Percentiles rank a stretch among this genome's conserved stretches.
phyloP scores from a whole-genome alignment of 768 basidiomycete species.

The Serpula lacrymans region DNA sequence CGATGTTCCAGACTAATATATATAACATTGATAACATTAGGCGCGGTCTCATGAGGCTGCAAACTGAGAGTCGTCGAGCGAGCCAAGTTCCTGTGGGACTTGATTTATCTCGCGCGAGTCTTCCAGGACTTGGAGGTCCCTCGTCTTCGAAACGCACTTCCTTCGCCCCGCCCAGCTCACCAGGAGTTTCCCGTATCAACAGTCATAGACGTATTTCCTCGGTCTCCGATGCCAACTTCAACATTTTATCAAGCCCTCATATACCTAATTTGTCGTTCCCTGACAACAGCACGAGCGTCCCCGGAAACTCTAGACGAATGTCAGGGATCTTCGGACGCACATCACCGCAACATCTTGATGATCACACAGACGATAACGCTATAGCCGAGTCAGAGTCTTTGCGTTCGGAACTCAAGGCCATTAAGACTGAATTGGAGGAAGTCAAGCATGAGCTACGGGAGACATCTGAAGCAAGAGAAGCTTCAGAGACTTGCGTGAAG shows the following conservation, averaged over 20 bases:
- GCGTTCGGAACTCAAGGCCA: constrained; percentile 52
- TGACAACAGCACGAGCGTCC: constrained; percentile 17
- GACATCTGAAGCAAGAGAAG: constrained; percentile 79
- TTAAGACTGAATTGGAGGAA: constrained; percentile 61
- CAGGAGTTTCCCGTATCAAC: constrained; percentile 39
- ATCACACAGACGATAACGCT: constrained; percentile 22
- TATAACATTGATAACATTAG: constrained; percentile 34
- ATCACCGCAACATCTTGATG: constrained; percentile 41
- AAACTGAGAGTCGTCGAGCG: constrained; percentile 69
- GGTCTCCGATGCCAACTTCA: constrained; percentile 57
- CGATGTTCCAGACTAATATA: no score
- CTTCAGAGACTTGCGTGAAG: constrained; percentile 80
- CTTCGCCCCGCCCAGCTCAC: constrained; percentile 69
- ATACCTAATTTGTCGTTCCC: constrained; percentile 32
- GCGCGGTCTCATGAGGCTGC: constrained; percentile 83
- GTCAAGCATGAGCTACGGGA: constrained; percentile 69
- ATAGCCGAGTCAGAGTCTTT: constrained; percentile 61
- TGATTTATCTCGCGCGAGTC: constrained; percentile 53
- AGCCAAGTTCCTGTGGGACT: constrained; percentile 48
- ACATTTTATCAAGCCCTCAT: constrained; percentile 30
- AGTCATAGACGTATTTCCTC: constrained; percentile 73
- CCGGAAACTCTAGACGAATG: constrained; percentile 33
- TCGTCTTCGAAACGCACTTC: constrained; percentile 67
- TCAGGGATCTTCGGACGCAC: constrained; percentile 54
- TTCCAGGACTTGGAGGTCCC: constrained; percentile 37